Base-by-base conservation (phyloP, 2,329 filamentous ascomycete genomes). In the Aspergillus sp. region DNA sequence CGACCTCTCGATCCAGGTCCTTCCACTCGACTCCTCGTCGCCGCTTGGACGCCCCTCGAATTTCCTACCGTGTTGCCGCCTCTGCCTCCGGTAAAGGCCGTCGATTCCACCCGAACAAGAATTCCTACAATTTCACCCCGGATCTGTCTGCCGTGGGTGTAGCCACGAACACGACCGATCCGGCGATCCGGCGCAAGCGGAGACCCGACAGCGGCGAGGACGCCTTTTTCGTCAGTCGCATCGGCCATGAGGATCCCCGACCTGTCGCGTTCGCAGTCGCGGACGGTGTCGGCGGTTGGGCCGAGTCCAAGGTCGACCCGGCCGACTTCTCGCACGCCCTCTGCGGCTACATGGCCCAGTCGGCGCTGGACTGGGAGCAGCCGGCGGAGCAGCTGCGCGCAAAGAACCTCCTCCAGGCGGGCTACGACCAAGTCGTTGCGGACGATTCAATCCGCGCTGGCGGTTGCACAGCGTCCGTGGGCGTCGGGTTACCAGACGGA, bases 211-310 rank as follows among this genome's bases (percentile, higher is more conserved):
- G 90, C 54, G 95, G 95, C 16, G 93, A 99, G 77, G 95, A 99
- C 82, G 91, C 95, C 59, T 98, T 97, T 80, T 99, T 99, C 77
- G 89, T 95, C 68, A 86, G 90, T 71, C 86, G 88, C 24, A 81
- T 97, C n/a, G 91, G 90, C 54, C 85, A 87, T 42, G 83, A 87
- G 46, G 62, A 70, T 47, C 62, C 68, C 3, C 64, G 65, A 9
- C 64, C 69, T 7, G 85, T 96, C 11, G 91, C 93, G 0, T 89
- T 99, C 67, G 95, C 92, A 18, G 86, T 99, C 24, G 92, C 93
- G 55, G 95, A 99, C 73, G 95, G 95, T 11, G 95, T 99, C 0
- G 95, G 95, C 52, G 95, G 95, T 39, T 99, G 95, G 93, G 87
- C 90, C 63, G 91, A 96, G 68, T 94, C 90, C 45, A 92, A 92